A percentile compares a stretch with the other conserved stretches of the same genome.
These are phyloP conservation scores for Borovskyia barvae DNA, from an alignment of 208 protist genomes.

Conservation along the genomic window DNA sequence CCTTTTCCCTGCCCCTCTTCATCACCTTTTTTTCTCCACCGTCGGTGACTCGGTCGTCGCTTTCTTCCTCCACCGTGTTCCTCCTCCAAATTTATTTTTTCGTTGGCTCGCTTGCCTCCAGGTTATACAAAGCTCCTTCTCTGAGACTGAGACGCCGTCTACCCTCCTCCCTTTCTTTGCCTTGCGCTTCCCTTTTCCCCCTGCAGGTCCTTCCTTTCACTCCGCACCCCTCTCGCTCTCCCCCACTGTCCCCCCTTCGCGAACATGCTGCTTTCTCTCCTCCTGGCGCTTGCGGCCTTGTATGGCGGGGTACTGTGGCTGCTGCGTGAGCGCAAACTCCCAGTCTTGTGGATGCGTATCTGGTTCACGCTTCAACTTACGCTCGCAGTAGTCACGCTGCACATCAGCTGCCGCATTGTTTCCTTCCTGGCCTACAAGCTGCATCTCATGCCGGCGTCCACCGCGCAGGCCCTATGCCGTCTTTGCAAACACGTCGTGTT, in stretches of 20 bases:
- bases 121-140: too few relatives aligned
- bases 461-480: slow-evolving; percentile 33
- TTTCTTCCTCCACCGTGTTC: too few relatives aligned
- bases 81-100: too few relatives aligned
- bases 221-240: background rate
- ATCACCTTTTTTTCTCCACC: too few relatives aligned
- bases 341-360: slow-evolving; percentile 41
- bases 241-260: background rate
- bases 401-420: slow-evolving; percentile 30
- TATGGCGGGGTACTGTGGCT: slow-evolving; percentile 37
- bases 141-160: too few relatives aligned
- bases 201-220: background rate
- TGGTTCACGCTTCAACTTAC: slow-evolving; percentile 53
- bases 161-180: too few relatives aligned
- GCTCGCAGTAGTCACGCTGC: slow-evolving; percentile 21
- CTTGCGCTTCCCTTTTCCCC: too few relatives aligned
- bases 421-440: slow-evolving; percentile 28
- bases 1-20: too few relatives aligned
- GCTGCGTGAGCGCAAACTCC: slow-evolving; percentile 35
- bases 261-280: slow-evolving; percentile 4
- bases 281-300: slow-evolving; percentile 14
- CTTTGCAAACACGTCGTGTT: slow-evolving; percentile 34
- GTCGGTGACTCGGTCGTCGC: too few relatives aligned
- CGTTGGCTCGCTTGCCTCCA: too few relatives aligned
- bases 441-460: slow-evolving; percentile 15